Base-by-base conservation (phyloP, 371 early-diverging fungal genomes). In the Dipsacomyces acuminosporus region DNA sequence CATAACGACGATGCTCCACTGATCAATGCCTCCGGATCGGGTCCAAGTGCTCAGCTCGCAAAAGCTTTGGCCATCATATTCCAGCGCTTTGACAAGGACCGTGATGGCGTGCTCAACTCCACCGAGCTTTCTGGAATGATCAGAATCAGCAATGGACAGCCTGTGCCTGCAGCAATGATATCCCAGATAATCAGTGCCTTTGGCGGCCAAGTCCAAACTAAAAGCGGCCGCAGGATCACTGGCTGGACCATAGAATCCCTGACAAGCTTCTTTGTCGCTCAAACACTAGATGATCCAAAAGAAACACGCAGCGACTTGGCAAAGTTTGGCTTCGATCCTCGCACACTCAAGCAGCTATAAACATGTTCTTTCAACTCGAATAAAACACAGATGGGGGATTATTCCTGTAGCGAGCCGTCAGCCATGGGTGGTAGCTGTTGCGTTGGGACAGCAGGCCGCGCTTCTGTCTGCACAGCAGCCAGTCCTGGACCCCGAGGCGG, bases 251-350 rank as follows among this genome's bases (percentile, higher is more conserved):
- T 64, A 1, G 48, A 46, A 21, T 62, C 76, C 18, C 56, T 75
- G 18, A 54, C 51, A 13, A 47, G 38, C 24, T 75, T 75, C 34
- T 75, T 56, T 30, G 40, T 74, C 13, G 57, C 56, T 2, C 75
- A 75, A 21, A 60, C 75, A 3, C 35, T 75, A 20, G 53, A 74
- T 20, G 75, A 75, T 22, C 75, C 75, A 0, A 40, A 46, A 5
- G 75, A 75, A 41, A 75, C 75, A 1, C 73, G 74, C 38, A 44
- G 41, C n/a, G 75, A 75, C 34, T 48, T 75, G 11, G 64, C 61
- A 7, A 71, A 62, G 26, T 51, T 75, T 23, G 72, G 71, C 3
- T 69, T 72, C 45, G 63, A 72, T 20, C 54, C 61, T 0, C 45
- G 41, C 21, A 60, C 70, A 11, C 64, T 72, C n/a, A 42, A 42